A percentile compares a stretch with the other conserved stretches of the same genome.
phyloP scores from a whole-genome alignment of 1,284 basidiomycete species.

The Porodaedalea pini region DNA sequence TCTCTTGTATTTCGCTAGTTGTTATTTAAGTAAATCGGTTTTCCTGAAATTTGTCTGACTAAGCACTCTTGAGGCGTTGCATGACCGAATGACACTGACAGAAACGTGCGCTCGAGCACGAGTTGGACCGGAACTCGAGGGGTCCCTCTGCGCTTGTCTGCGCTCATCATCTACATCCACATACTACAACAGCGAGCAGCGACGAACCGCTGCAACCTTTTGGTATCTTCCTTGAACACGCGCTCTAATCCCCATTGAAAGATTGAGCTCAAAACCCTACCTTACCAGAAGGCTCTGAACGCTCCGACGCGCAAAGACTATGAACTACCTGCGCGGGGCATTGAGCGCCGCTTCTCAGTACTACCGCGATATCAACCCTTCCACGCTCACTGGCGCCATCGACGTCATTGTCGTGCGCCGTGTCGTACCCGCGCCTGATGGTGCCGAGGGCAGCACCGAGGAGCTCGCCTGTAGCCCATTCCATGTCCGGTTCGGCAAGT shows the following conservation, averaged over 20 bases:
- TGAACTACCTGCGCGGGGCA: conserved; percentile 82
- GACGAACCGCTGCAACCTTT: too few relatives aligned
- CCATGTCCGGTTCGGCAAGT: conserved; percentile 97
- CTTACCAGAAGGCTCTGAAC: background rate
- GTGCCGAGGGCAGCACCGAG: conserved; percentile 49
- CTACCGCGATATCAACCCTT: conserved; percentile 89
- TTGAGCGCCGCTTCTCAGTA: conserved; percentile 80
- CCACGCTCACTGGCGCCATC: conserved; percentile 93
- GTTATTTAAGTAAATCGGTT: too few relatives aligned
- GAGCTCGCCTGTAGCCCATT: conserved; percentile 93
- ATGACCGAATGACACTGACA: background rate
- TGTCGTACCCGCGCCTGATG: background rate
- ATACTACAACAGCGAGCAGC: background rate
- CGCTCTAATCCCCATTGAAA: conserved; percentile 5
- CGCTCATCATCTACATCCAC: background rate
- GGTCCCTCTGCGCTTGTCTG: background rate
- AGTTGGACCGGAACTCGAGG: too few relatives aligned
- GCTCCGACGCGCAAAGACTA: conserved; percentile 27
- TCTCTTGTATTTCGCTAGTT: background rate
- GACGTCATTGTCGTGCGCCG: conserved; percentile 89
- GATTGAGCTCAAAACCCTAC: background rate
- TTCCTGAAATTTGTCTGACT: background rate
- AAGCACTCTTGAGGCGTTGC: background rate
- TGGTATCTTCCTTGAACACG: background rate
- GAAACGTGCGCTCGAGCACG: background rate